These are phyloP conservation scores for Nigrospora sphaerica DNA, from an alignment of 2,329 filamentous ascomycete species.

Conservation along the genomic window DNA sequence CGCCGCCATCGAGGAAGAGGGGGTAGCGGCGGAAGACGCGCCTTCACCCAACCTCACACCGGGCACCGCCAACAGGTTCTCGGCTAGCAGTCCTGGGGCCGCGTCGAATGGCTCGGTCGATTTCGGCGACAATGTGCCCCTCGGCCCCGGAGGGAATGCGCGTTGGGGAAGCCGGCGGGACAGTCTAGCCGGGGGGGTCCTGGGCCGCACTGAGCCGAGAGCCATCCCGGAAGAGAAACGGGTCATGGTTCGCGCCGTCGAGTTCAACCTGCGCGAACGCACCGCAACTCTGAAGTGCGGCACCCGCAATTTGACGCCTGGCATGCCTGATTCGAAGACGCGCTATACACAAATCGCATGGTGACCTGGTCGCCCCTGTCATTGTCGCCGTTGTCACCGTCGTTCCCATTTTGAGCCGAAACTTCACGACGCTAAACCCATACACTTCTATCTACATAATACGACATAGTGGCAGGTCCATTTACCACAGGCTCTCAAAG, in stretches of 20 bases:
- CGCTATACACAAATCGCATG: slow-evolving; percentile 39
- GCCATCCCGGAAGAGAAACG: slow-evolving; percentile 45
- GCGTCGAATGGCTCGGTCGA: slow-evolving; percentile 21
- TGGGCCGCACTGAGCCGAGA: slow-evolving; percentile 13
- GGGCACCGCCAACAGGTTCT: slow-evolving; percentile 17
- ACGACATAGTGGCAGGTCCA: too few relatives aligned
- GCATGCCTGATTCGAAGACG: slow-evolving; percentile 38
- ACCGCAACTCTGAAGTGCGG: slow-evolving; percentile 44
- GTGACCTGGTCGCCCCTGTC: slow-evolving; percentile 19
- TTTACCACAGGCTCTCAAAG: too few relatives aligned
- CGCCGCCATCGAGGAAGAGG: slow-evolving; percentile 45
- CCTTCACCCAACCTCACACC: slow-evolving; percentile 15
- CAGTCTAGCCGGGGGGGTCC: slow-evolving; percentile 10
- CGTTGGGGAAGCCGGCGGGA: slow-evolving; percentile 27
- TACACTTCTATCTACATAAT: too few relatives aligned
- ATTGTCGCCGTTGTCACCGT: too few relatives aligned
- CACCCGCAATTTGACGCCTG: slow-evolving; percentile 42
- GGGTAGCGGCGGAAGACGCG: slow-evolving; percentile 19
- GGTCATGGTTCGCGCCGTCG: slow-evolving; percentile 48
- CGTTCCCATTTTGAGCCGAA: too few relatives aligned
- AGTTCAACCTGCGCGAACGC: slow-evolving; percentile 48
- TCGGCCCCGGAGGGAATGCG: slow-evolving; percentile 37
- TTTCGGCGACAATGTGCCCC: slow-evolving; percentile 25
- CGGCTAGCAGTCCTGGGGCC: slow-evolving; percentile 13
- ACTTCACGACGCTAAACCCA: too few relatives aligned